Base-by-base conservation (phyloP, 352 stramenopile species). In the Elongisporangium prolatum region DNA sequence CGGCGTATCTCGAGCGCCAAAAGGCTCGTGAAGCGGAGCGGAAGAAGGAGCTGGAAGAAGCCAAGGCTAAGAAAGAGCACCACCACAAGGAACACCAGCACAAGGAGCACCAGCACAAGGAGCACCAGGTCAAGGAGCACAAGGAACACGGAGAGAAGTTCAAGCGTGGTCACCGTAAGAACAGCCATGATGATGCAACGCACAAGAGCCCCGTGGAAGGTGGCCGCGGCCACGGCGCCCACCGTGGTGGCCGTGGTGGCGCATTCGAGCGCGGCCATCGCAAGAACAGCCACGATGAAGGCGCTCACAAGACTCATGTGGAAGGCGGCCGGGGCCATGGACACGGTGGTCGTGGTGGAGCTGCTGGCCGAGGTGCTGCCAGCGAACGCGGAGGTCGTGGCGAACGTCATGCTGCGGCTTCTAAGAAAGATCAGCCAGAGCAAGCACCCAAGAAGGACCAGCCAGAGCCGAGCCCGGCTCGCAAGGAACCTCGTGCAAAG, bases 1-100 rank as follows among this genome's bases (percentile, higher is more conserved):
- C 53, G 8, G 77, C 68, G 54, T 89, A 91, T 59, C 68, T 74
- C 11, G 84, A 91, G 61, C 84, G 80, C 40, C 83, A 87, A 69
- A 89, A 84, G 49, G 57, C 70, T 37, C 57, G 51, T 13, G 65
- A 78, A 40, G 24, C 57, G 24, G 72, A 77, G 53, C 40, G 54
- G 16, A 65, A 65, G 21, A 72, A 80, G 52, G 50, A 65, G 24
- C 22, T 47, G 22, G 60, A 60, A 48, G 47, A 60, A 50, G 57
- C 53, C 22, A 61, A 66, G 20, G 59, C 44, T 25, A 72, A 71
- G 59, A 78, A 82, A 58, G 61, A 50, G n/a, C 57, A 77, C 21
- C 44, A 53, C 4, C 37, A 54, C 8, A 71, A 58, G 56, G 51
- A n/a, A n/a, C n/a, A n/a, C n/a, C n/a, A 64, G 63, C 50, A 50